Percentiles rank a stretch among this genome's conserved stretches.
These are phyloP conservation scores for Aspergillus pseudoviridinutans DNA, from an alignment of 2,329 filamentous ascomycete genomes.

Conservation along the genomic window DNA sequence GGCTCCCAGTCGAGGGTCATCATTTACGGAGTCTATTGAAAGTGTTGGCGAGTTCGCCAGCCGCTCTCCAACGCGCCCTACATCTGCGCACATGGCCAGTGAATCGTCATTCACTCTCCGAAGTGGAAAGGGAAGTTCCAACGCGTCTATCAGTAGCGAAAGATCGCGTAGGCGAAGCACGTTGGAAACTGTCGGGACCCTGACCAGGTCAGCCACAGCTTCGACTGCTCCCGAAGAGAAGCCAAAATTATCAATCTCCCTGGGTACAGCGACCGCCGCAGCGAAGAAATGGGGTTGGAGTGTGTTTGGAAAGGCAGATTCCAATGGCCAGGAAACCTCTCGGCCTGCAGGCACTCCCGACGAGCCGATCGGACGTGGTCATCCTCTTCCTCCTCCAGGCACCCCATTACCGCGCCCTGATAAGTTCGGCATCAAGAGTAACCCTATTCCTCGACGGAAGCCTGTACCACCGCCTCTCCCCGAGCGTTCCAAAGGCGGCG, in stretches of 20 bases:
- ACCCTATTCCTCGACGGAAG: slow-evolving; percentile 62
- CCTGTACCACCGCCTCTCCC: slow-evolving; percentile 48
- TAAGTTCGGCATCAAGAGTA: slow-evolving; percentile 53
- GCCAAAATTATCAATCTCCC: slow-evolving; percentile 38
- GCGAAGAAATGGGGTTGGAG: slow-evolving; percentile 59
- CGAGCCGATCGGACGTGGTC: slow-evolving; percentile 77
- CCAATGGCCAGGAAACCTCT: slow-evolving; percentile 39
- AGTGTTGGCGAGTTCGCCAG: slow-evolving; percentile 14
- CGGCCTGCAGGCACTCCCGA: slow-evolving; percentile 45
- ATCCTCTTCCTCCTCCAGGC: slow-evolving; percentile 76
- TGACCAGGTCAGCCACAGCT: slow-evolving; percentile 23
- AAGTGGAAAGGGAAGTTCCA: slow-evolving; percentile 21
- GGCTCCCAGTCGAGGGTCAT: slow-evolving; percentile 45
- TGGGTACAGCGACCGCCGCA: slow-evolving; percentile 51
- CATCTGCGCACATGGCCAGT: slow-evolving; percentile 25
- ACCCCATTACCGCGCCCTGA: slow-evolving; percentile 70
- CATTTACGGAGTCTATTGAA: slow-evolving; percentile 46
- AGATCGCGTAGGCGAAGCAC: slow-evolving; percentile 26
- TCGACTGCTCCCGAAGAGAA: slow-evolving; percentile 31
- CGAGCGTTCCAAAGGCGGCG: slow-evolving; percentile 26
- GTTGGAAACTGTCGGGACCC: slow-evolving; percentile 29
- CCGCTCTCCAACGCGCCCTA: slow-evolving; percentile 23
- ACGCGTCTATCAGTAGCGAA: slow-evolving; percentile 24
- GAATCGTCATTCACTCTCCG: slow-evolving; percentile 19
- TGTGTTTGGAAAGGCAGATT: slow-evolving; percentile 44